Conservation (phyloP, 805 yeast species). For the Lipomyces starkeyi region DNA sequence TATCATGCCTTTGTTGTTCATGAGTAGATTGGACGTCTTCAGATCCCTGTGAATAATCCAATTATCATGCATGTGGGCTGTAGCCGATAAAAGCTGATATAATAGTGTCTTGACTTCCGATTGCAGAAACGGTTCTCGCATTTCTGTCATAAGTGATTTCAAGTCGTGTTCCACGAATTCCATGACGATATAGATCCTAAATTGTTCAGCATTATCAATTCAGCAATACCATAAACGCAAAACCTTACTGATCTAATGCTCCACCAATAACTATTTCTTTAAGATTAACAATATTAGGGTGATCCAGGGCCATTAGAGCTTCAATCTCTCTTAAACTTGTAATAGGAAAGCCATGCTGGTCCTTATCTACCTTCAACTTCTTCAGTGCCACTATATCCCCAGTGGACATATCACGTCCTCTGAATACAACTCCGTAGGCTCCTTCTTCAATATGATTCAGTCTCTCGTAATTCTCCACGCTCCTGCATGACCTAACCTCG, state of each 20-base stretch:
- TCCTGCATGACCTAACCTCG: slow-evolving; percentile 26
- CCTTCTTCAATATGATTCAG: slow-evolving; percentile 46
- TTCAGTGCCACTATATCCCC: slow-evolving; percentile 63
- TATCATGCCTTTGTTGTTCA: slow-evolving; percentile 39
- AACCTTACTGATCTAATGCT: slow-evolving; percentile 32
- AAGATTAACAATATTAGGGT: slow-evolving; percentile 60
- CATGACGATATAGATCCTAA: slow-evolving; percentile 43
- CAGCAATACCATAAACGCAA: slow-evolving; percentile 6
- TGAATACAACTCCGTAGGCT: slow-evolving; percentile 62
- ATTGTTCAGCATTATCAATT: not conserved
- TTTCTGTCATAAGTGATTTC: slow-evolving; percentile 36
- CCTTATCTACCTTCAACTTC: slow-evolving; percentile 55
- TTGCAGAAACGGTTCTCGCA: slow-evolving; percentile 43
- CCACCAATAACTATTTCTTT: slow-evolving; percentile 58
- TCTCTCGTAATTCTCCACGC: slow-evolving; percentile 38
- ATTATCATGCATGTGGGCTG: slow-evolving; percentile 39
- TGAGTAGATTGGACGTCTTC: slow-evolving; percentile 42
- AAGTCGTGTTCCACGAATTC: slow-evolving; percentile 46
- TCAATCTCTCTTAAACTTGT: slow-evolving; percentile 71
- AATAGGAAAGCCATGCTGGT: slow-evolving; percentile 64
- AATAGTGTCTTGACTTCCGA: slow-evolving; percentile 44
- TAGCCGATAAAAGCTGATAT: slow-evolving; percentile 42
- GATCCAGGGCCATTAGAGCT: slow-evolving; percentile 57
- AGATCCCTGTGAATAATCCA: slow-evolving; percentile 44
- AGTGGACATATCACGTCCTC: slow-evolving; percentile 55